These are phyloP conservation scores for Eragrostis tef DNA, from an alignment of 202 grass and related monocot species.

Conservation along the genomic window DNA sequence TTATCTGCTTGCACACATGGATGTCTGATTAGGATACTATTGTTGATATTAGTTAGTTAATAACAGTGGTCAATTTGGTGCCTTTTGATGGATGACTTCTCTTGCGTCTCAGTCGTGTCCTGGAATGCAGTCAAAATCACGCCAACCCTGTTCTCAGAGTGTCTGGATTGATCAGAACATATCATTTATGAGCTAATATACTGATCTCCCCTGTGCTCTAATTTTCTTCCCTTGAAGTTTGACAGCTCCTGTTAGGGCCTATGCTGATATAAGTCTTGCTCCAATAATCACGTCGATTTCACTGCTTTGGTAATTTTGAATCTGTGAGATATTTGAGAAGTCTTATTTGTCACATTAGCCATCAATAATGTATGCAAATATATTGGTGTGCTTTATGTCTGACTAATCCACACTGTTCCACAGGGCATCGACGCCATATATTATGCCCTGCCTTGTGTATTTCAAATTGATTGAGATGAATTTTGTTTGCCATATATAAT, in stretches of 20 bases:
- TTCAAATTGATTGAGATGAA: not conserved
- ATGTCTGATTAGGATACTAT: constrained; percentile 30
- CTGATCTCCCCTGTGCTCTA: not conserved
- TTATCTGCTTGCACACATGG: not conserved
- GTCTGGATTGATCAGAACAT: not conserved
- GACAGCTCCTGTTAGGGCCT: not conserved
- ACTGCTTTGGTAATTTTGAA: not conserved
- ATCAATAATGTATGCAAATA: not conserved
- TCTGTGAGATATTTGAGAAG: not conserved
- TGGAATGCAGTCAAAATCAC: not conserved
- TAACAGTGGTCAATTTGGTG: not conserved
- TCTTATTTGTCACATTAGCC: not conserved
- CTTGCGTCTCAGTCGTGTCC: not conserved
- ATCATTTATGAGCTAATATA: not conserved
- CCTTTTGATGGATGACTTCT: constrained; percentile 17
- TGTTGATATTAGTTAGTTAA: constrained; percentile 29
- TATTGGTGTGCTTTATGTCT: not conserved
- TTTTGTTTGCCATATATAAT: not conserved
- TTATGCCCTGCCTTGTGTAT: not conserved
- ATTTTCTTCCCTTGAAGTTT: not conserved
- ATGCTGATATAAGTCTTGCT: not conserved
- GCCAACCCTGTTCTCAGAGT: not conserved
- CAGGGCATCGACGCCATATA: not conserved
- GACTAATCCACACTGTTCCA: not conserved
- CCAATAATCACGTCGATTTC: not conserved